Base-by-base conservation (phyloP, 495 filamentous ascomycete species). In the Talaromyces nanjingensis region DNA sequence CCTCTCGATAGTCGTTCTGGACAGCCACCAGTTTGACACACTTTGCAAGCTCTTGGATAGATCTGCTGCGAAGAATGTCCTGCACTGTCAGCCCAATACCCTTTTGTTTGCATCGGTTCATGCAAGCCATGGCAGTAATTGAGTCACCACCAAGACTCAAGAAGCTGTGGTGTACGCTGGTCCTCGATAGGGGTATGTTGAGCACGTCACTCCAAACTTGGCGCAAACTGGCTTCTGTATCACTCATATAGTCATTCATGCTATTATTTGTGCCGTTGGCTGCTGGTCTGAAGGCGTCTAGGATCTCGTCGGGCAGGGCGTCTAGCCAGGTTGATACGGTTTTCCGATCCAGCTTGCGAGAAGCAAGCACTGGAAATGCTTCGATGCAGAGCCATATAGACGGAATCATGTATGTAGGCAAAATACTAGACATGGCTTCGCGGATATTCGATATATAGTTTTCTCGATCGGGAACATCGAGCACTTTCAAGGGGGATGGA, bases 81-180 rank as follows among this genome's bases (percentile, higher is more conserved):
- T 81, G 77, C 4, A 89, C 86, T 6, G 80, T 85, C 6, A 89
- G 63, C 5, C 78, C 74, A 57, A 88, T 67, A 2, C 81, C 80
- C 39, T 79, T 71, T 68, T 79, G 79, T 66, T 78, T 82, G 64
- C 76, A 79, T 14, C 75, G 69, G 14, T 80, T 80, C 65, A 84
- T 79, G 18, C 85, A 86, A 9, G 86, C 86, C 81, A 91, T 90
- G 1, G 87, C 87, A 11, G 83, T 81, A 56, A 91, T 87, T 1
- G 87, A 90, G 65, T 91, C 88, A 45, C 87, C 88, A 14, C 88
- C 87, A 8, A 88, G 75, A 24, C 74, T 77, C 65, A 90, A 77
- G 70, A 91, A 90, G 65, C 80, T 83, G 65, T 87, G 79, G 24
- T 82, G 73, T 31, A 84, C 65, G 9, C 77, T 74, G 39, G 89